phyloP scores from a whole-genome alignment of 2,329 filamentous ascomycete species.

The Diplocarpon rosae region DNA sequence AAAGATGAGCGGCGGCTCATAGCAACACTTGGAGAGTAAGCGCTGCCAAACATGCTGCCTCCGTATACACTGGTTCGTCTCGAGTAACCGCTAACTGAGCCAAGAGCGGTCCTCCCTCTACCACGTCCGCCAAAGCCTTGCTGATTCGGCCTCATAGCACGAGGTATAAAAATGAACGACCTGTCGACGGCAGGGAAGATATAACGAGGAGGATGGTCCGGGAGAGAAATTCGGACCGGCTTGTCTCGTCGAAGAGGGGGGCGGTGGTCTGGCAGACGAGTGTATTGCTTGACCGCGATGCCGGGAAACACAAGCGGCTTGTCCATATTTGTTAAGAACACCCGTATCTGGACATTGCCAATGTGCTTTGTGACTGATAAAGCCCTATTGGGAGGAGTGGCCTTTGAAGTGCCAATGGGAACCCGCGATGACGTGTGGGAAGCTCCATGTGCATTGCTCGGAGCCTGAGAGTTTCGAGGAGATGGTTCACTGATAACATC shows the following conservation, averaged over 20 bases:
- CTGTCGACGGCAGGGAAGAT: slow-evolving; percentile 83
- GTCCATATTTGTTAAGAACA: slow-evolving; percentile 68
- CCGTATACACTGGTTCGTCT: slow-evolving; percentile 77
- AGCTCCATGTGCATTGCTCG: slow-evolving; percentile 29
- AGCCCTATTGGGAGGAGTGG: slow-evolving; percentile 57
- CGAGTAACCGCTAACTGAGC: slow-evolving; percentile 54
- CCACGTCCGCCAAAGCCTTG: slow-evolving; percentile 58
- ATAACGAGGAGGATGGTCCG: slow-evolving; percentile 67
- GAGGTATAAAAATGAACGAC: slow-evolving; percentile 96
- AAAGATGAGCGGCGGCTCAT: slow-evolving; percentile 80
- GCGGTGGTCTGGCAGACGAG: slow-evolving; percentile 85
- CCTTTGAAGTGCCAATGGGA: slow-evolving; percentile 36
- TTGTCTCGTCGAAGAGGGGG: slow-evolving; percentile 92
- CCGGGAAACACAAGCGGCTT: slow-evolving; percentile 60
- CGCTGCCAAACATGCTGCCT: slow-evolving; percentile 55
- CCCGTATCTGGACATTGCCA: slow-evolving; percentile 74
- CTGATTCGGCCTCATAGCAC: slow-evolving; percentile 86
- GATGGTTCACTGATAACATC: slow-evolving; percentile 48
- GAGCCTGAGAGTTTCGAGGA: slow-evolving; percentile 15
- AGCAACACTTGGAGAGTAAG: slow-evolving; percentile 78
- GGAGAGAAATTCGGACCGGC: slow-evolving; percentile 86
- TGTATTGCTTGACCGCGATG: slow-evolving; percentile 80
- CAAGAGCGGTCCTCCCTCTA: slow-evolving; percentile 62
- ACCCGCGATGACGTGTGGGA: slow-evolving; percentile 25
- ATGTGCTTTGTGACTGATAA: slow-evolving; percentile 77